Evolutionary conservation across 345 rosid genomes (phyloP).

Genomic region (Bruguiera gymnorhiza): DNA sequence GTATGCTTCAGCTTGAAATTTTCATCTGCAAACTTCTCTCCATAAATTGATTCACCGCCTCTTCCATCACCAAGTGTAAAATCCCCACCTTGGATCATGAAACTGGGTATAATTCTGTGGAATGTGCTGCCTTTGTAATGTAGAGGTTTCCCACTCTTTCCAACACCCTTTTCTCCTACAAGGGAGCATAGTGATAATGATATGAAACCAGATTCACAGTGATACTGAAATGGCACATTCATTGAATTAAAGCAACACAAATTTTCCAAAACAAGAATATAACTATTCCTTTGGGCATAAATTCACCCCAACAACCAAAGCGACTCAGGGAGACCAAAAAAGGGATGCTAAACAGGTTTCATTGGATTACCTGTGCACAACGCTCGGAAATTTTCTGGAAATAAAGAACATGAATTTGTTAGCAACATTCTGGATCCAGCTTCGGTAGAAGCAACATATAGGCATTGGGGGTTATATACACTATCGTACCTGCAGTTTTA

Average conservation of each 20-base stretch:
- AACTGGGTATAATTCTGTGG: conserved; percentile 85
- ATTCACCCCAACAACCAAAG: too few species aligned
- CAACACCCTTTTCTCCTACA: too few species aligned
- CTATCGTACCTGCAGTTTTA: conserved; percentile 65
- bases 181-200: too few species aligned
- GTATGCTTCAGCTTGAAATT: conserved; percentile 88
- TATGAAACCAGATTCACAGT: too few species aligned
- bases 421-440: conserved; percentile 10
- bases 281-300: too few species aligned
- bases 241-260: too few species aligned
- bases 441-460: neutral
- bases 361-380: conserved; percentile 71
- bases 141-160: neutral
- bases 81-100: conserved; percentile 90
- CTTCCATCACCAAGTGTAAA: conserved; percentile 82
- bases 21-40: conserved; percentile 83
- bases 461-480: neutral
- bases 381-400: conserved; percentile 98
- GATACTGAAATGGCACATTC: too few species aligned
- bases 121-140: conserved; percentile 53
- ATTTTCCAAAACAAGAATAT: too few species aligned
- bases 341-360: too few species aligned
- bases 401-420: conserved; percentile 9
- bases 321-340: too few species aligned
- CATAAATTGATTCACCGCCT: conserved; percentile 89